Conservation (phyloP, 1,284 basidiomycete species). For the Moesziomyces parantarcticus region DNA sequence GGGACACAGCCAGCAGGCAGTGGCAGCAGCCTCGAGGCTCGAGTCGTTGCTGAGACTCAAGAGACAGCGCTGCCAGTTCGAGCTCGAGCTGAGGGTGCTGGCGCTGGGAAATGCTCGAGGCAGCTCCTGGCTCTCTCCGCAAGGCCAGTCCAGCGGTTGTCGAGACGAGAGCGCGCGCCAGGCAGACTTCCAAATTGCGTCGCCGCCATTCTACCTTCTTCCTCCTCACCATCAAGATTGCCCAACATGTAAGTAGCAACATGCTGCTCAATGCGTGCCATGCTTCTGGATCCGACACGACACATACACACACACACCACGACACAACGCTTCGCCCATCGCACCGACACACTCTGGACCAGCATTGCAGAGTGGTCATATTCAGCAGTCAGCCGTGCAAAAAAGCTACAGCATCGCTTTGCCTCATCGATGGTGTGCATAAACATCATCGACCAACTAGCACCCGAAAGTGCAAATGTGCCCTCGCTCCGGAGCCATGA, state of each 20-base stretch:
- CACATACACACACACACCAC: conserved; percentile 4
- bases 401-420: too few species aligned
- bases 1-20: too few species aligned
- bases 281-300: conserved; percentile 30
- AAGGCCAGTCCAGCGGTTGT: not conserved
- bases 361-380: too few species aligned
- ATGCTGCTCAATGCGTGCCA: conserved; percentile 19
- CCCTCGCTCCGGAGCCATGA: too few species aligned
- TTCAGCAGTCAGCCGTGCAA: too few species aligned
- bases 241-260: conserved; percentile 58
- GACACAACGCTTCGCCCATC: conserved; percentile 1
- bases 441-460: too few species aligned
- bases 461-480: too few species aligned
- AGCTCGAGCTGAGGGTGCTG: too few species aligned
- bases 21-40: too few species aligned
- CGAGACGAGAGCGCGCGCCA: conserved; percentile 3
- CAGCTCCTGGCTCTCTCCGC: not conserved
- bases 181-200: conserved; percentile 22
- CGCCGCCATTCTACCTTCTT: conserved; percentile 51
- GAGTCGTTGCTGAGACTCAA: too few species aligned
- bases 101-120: not conserved
- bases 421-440: too few species aligned
- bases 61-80: too few species aligned
- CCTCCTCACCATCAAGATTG: conserved; percentile 68
- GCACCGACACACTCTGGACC: not conserved